Base-by-base conservation (phyloP, 495 filamentous ascomycete species). In the Neurospora sp. region DNA sequence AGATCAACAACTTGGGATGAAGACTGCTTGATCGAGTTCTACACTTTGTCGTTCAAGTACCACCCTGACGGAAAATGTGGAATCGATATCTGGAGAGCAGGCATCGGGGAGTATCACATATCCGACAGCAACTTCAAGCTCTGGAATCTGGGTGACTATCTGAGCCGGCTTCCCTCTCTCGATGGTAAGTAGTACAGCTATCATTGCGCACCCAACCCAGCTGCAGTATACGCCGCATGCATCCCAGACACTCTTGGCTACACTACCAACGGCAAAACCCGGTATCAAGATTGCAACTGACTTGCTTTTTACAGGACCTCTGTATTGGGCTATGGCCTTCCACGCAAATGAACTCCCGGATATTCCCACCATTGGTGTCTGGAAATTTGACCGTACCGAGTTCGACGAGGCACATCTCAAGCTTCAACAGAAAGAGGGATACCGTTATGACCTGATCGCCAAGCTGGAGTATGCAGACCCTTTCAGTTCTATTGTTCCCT, bases 71-170 rank as follows among this genome's bases (percentile, higher is more conserved):
- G 75, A 12, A 40, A 6, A 10, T 75, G 72, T 46, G 44, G 39
- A 3, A 38, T 79, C 53, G 77, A 78, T 42, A 44, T 79, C 12
- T 79, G 78, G 78, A 46, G 78, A 38, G 72, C 71, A 18, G 75
- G 75, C 3, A 73, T 42, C 11, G 75, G 59, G 18, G 39, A 41
- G 2, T 70, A 73, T 4, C 70, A 72, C 37, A 37, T 77, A 16
- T 71, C 71, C 7, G 59, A 38, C 4, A 72, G 35, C n/a, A 59
- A 68, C 14, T 42, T 37, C 35, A 68, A 72, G 61, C 53, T 79
- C 2, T 74, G 76, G 75, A 74, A 74, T 12, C 31, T 79, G 35
- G 78, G 78, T 16, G 75, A 77, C 53, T 79, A 76, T 42, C 70
- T 79, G 5, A 77, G 74, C 44, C 72, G 77, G 0, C 72, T 79